These are phyloP conservation scores for Xylariaceae sp. DNA, from an alignment of 2,329 filamentous ascomycete species.

Conservation along the genomic window DNA sequence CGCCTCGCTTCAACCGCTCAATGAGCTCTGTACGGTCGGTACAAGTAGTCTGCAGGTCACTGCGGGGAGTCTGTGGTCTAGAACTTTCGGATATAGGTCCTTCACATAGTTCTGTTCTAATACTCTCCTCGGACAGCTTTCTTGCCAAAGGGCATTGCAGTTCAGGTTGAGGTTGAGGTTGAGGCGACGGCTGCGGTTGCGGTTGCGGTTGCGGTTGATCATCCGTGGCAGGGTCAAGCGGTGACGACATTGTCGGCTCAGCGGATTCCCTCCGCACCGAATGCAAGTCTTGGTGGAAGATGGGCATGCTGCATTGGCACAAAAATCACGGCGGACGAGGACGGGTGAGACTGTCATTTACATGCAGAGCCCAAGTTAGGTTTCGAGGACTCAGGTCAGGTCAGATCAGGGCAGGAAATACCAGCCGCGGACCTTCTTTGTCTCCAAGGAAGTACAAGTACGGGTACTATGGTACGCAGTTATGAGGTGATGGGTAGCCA, in stretches of 20 bases:
- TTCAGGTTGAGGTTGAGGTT: not conserved
- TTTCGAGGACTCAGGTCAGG: too few relatives aligned
- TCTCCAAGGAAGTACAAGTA: too few relatives aligned
- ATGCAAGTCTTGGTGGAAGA: slow-evolving; percentile 46
- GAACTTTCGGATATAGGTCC: slow-evolving; percentile 47
- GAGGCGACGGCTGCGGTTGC: not conserved
- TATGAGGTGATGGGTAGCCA: too few relatives aligned
- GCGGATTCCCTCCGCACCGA: slow-evolving; percentile 26
- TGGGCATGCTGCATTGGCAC: slow-evolving; percentile 44
- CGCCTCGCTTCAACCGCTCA: slow-evolving; percentile 73
- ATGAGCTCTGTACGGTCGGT: slow-evolving; percentile 75
- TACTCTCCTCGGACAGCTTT: slow-evolving; percentile 54
- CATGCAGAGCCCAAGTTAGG: too few relatives aligned
- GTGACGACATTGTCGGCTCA: slow-evolving; percentile 17
- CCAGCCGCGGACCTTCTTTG: too few relatives aligned
- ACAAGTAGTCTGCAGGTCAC: slow-evolving; percentile 28
- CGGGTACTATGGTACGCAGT: too few relatives aligned
- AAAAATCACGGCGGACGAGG: slow-evolving; percentile 2
- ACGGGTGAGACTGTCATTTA: too few relatives aligned
- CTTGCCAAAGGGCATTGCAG: slow-evolving; percentile 20
- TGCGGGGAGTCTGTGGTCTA: slow-evolving; percentile 27
- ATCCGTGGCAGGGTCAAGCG: slow-evolving; percentile 12
- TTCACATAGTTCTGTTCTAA: slow-evolving; percentile 58
- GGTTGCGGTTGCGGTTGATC: not conserved
- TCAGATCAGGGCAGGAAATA: too few relatives aligned